phyloP scores from a whole-genome alignment of 2,329 filamentous ascomycete species.

The Lachnellula arida region DNA sequence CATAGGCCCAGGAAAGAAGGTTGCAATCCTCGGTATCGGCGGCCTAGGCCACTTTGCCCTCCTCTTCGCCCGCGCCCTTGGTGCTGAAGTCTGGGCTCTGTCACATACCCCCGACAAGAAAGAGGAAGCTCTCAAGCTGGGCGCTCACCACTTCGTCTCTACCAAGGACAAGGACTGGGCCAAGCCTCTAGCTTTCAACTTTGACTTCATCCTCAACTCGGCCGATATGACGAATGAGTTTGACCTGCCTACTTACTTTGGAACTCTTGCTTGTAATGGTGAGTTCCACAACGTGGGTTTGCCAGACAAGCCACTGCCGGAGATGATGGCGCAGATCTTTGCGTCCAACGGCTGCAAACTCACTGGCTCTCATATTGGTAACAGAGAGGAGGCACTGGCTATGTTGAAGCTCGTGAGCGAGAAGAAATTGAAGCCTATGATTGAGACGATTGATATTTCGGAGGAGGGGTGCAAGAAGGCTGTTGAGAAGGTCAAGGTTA shows the following conservation, averaged over 20 bases:
- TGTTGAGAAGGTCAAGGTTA: slow-evolving; percentile 63
- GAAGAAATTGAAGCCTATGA: slow-evolving; percentile 49
- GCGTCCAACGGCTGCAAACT: slow-evolving; percentile 29
- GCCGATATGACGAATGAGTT: slow-evolving; percentile 49
- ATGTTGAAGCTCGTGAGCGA: slow-evolving; percentile 57
- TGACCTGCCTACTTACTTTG: slow-evolving; percentile 48
- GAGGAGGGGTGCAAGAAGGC: slow-evolving; percentile 66
- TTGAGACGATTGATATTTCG: slow-evolving; percentile 40
- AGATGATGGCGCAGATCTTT: slow-evolving; percentile 40
- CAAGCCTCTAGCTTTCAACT: slow-evolving; percentile 45
- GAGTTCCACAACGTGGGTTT: slow-evolving; percentile 56
- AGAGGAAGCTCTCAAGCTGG: slow-evolving; percentile 54
- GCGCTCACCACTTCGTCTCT: slow-evolving; percentile 50
- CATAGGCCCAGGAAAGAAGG: slow-evolving; percentile 46
- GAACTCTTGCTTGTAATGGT: slow-evolving; percentile 47
- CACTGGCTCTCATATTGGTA: slow-evolving; percentile 55
- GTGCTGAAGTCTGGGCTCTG: slow-evolving; percentile 62
- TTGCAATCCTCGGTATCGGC: slow-evolving; percentile 69
- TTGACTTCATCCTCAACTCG: slow-evolving; percentile 49
- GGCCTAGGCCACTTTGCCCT: slow-evolving; percentile 70
- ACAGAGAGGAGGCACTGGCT: slow-evolving; percentile 51
- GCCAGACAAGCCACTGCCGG: slow-evolving; percentile 45
- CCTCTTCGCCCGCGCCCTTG: slow-evolving; percentile 64
- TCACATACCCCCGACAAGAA: slow-evolving; percentile 54
- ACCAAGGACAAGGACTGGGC: slow-evolving; percentile 55